Evolutionary conservation across 169 alveolate genomes (phyloP).

Genomic region (Plasmodium ovale): DNA sequence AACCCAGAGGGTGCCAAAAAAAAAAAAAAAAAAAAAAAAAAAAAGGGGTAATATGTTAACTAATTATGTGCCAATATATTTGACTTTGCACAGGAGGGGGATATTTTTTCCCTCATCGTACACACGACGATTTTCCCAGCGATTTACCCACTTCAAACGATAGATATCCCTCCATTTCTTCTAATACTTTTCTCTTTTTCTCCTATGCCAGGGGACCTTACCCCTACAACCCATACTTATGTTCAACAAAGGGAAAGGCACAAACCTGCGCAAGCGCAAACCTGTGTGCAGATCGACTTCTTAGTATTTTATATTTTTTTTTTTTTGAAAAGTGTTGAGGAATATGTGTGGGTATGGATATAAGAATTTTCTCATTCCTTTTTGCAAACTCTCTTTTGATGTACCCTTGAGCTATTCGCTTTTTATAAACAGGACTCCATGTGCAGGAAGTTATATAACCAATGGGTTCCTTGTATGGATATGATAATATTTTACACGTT

Average conservation of each 20-base stretch:
- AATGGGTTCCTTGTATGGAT: conserved; percentile 71
- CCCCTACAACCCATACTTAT: conserved; percentile 20
- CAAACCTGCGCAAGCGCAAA: conserved; percentile 73
- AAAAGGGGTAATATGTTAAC: too few species aligned
- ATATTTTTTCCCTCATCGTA: too few species aligned
- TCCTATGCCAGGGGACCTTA: too few species aligned
- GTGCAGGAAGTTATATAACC: conserved; percentile 75
- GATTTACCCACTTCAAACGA: too few species aligned
- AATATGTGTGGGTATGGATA: conserved; percentile 69
- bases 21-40: too few species aligned
- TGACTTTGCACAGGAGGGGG: too few species aligned
- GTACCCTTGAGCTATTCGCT: conserved; percentile 73
- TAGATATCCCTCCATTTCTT: neutral
- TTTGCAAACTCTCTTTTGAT: conserved; percentile 76
- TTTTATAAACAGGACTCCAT: conserved; percentile 76
- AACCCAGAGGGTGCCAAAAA: too few species aligned
- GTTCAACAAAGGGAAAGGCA: conserved; percentile 65
- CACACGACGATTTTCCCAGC: too few species aligned
- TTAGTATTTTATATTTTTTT: conserved; percentile 66
- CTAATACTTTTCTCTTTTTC: too few species aligned
- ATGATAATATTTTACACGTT: conserved; percentile 71
- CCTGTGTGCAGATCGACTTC: conserved; percentile 68
- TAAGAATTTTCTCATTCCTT: conserved; percentile 69
- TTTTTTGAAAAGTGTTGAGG: conserved; percentile 69
- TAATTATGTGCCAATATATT: too few species aligned